These are phyloP conservation scores for Agrocybe pediades DNA, from an alignment of 768 basidiomycete species.

Conservation along the genomic window DNA sequence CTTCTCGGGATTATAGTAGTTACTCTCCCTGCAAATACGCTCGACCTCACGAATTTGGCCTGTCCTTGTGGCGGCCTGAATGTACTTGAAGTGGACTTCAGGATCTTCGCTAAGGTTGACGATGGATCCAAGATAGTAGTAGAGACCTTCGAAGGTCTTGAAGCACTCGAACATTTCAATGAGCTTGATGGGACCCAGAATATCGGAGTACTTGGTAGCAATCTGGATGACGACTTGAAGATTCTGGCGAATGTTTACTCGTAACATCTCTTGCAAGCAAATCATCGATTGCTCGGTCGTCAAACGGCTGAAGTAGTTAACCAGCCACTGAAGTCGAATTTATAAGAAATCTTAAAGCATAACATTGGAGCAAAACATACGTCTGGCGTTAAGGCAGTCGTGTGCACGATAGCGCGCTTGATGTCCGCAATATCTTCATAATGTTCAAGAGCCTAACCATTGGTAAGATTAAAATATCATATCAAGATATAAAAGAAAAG, in stretches of 20 bases:
- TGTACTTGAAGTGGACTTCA: constrained; percentile 99
- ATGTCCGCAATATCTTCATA: constrained; percentile 99
- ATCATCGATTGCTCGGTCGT: constrained; percentile 97
- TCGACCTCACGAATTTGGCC: constrained; percentile 99
- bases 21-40: constrained; percentile 97
- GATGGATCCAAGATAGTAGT: constrained; percentile 97
- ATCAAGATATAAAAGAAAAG: background rate
- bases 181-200: constrained; percentile 94
- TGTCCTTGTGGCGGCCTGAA: constrained; percentile 96
- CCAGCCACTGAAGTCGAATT: constrained; percentile 72
- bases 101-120: constrained; percentile 96
- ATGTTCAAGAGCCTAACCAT: constrained; percentile 94
- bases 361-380: constrained; percentile 40
- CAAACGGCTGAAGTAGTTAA: constrained; percentile 94
- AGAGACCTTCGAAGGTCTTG: constrained; percentile 98
- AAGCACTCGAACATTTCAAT: constrained; percentile 98
- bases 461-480: constrained; percentile 11
- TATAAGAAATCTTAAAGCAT: constrained; percentile 3
- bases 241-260: constrained; percentile 96
- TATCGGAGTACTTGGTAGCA: constrained; percentile 98
- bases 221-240: constrained; percentile 95
- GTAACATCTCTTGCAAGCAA: constrained; percentile 96
- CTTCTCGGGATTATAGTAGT: constrained; percentile 98
- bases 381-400: constrained; percentile 79
- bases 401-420: constrained; percentile 96